Evolutionary conservation across 2,329 filamentous ascomycete genomes (phyloP).

Genomic region (Scolecobasidium constrictum): DNA sequence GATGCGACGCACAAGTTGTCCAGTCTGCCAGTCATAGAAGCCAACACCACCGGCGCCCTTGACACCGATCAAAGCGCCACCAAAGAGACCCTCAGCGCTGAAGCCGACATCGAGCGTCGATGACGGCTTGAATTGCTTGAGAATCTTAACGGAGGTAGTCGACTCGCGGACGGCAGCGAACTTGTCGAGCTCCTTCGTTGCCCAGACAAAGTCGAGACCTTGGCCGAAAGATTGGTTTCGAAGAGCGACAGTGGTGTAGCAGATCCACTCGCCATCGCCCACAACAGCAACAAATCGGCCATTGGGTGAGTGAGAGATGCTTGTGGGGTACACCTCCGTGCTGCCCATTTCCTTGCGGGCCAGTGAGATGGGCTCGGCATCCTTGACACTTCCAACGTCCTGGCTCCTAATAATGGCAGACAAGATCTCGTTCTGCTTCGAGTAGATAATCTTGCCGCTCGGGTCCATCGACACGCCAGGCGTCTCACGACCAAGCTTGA

Average conservation of each 20-base stretch:
- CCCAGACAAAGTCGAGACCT: slow-evolving; percentile 94
- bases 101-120: slow-evolving; percentile 82
- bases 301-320: slow-evolving; percentile 90
- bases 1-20: slow-evolving; percentile 80
- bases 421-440: slow-evolving; percentile 42
- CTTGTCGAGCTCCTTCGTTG: slow-evolving; percentile 92
- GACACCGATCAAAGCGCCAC: slow-evolving; percentile 83
- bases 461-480: slow-evolving; percentile 95
- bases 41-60: slow-evolving; percentile 91
- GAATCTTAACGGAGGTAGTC: slow-evolving; percentile 86
- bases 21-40: slow-evolving; percentile 92
- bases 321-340: slow-evolving; percentile 94
- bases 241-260: slow-evolving; percentile 55
- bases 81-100: slow-evolving; percentile 82
- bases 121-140: slow-evolving; percentile 96
- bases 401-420: slow-evolving; percentile 1
- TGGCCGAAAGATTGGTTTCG: slow-evolving; percentile 96
- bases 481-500: slow-evolving; percentile 95
- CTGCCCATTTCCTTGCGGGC: slow-evolving; percentile 91
- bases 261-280: slow-evolving; percentile 93
- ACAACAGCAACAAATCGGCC: slow-evolving; percentile 82
- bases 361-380: slow-evolving; percentile 75
- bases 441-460: slow-evolving; percentile 94
- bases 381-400: slow-evolving; percentile 42
- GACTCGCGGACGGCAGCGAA: slow-evolving; percentile 97